A percentile compares a stretch with the other conserved stretches of the same genome.
Conservation (phyloP, 75 land plant genomes). For the Pinus taeda region DNA sequence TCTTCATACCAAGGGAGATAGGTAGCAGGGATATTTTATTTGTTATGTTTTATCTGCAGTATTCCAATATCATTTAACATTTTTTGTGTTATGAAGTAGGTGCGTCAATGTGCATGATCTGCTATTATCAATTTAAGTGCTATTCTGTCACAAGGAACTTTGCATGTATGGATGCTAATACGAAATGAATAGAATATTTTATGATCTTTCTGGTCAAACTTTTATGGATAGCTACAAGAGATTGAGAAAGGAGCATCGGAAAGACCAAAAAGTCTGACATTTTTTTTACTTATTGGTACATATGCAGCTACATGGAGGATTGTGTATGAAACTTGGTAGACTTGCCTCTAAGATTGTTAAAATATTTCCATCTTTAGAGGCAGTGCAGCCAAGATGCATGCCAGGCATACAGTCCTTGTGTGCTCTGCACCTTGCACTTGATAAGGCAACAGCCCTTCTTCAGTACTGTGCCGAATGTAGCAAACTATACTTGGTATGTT, state of each 20-base stretch:
- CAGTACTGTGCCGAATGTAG: conserved; percentile 57
- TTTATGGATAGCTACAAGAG: too few relatives aligned
- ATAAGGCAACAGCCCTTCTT: too few relatives aligned
- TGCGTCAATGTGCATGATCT: neutral
- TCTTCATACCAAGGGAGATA: neutral
- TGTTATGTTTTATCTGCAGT: neutral
- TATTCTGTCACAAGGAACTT: neutral
- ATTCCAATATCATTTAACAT: neutral
- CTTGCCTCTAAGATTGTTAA: too few relatives aligned
- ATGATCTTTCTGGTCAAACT: neutral
- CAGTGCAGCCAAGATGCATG: too few relatives aligned
- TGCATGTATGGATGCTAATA: too few relatives aligned
- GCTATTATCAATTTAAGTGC: neutral
- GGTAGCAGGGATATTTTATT: neutral
- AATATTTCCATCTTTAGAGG: too few relatives aligned
- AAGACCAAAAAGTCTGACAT: too few relatives aligned
- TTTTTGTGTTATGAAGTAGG: neutral
- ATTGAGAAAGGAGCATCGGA: neutral
- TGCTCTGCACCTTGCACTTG: too few relatives aligned
- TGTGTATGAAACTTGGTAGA: conserved; percentile 25
- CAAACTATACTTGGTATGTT: conserved; percentile 60
- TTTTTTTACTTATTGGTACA: conserved; percentile 8
- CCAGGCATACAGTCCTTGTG: too few relatives aligned
- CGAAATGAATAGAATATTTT: neutral
- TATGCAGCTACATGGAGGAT: conserved; percentile 41